Evolutionary conservation across 495 filamentous ascomycete species (phyloP).

Genomic region (Thozetella sp.): DNA sequence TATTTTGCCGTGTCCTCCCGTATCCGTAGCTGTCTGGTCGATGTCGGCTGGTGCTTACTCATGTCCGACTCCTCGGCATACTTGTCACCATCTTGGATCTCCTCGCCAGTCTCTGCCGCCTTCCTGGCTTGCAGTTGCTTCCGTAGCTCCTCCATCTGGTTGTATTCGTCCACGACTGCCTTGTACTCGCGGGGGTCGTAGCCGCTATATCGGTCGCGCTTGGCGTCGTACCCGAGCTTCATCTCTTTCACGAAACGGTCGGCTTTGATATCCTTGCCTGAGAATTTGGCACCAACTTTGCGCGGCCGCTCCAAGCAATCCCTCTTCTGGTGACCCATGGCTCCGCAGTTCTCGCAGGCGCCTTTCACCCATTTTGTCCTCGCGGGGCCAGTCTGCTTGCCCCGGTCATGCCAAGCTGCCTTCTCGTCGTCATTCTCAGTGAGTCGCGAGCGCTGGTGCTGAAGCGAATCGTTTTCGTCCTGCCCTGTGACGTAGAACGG

Average conservation of each 20-base stretch:
- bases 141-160: constrained; percentile 83
- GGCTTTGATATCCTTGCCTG: constrained; percentile 88
- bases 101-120: constrained; percentile 41
- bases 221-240: constrained; percentile 94
- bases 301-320: constrained; percentile 90
- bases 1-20: constrained; percentile 99
- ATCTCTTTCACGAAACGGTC: constrained; percentile 89
- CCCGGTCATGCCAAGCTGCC: constrained; percentile 89
- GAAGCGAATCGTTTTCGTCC: constrained; percentile 84
- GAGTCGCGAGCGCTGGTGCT: constrained; percentile 91
- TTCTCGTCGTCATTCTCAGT: constrained; percentile 59
- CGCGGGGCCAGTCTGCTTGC: constrained; percentile 75
- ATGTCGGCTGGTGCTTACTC: constrained; percentile 85
- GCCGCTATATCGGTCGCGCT: constrained; percentile 95
- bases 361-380: constrained; percentile 98
- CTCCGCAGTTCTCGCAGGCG: constrained; percentile 97
- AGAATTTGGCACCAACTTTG: constrained; percentile 90
- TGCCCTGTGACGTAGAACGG: constrained; percentile 94
- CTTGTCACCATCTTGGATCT: constrained; percentile 62
- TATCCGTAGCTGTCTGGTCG: constrained; percentile 87
- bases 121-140: constrained; percentile 38
- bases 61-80: constrained; percentile 98
- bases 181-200: constrained; percentile 89
- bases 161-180: constrained; percentile 83
- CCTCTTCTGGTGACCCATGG: constrained; percentile 93